Evolutionary conservation across 2,329 filamentous ascomycete species (phyloP).

Genomic region (Nigrospora sphaerica): DNA sequence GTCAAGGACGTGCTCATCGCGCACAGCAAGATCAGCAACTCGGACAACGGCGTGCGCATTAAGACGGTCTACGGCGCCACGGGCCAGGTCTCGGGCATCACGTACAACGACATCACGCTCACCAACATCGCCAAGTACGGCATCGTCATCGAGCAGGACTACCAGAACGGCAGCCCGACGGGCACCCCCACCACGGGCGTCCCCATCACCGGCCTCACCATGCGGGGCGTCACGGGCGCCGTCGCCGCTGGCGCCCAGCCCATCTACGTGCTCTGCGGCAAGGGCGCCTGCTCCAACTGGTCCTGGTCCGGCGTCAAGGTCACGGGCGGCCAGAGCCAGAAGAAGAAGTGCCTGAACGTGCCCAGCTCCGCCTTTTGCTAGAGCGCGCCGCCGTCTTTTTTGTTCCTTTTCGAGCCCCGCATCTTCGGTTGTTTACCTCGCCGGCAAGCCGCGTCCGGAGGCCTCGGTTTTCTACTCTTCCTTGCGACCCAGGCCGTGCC

Average conservation of each 20-base stretch:
- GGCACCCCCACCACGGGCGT: conserved; percentile 38
- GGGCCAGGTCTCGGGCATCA: conserved; percentile 43
- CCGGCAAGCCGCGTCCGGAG: too few relatives aligned
- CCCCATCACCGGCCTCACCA: conserved; percentile 33
- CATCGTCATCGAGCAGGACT: conserved; percentile 46
- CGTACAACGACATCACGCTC: conserved; percentile 45
- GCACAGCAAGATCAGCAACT: conserved; percentile 39
- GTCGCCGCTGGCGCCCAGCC: conserved; percentile 18
- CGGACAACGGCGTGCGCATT: conserved; percentile 49
- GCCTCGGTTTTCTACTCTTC: too few relatives aligned
- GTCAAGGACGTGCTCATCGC: conserved; percentile 46
- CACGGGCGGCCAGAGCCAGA: conserved; percentile 25
- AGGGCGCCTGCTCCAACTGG: conserved; percentile 27
- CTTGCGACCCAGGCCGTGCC: too few relatives aligned
- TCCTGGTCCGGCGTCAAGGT: conserved; percentile 26
- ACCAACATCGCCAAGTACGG: conserved; percentile 43
- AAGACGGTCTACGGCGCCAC: conserved; percentile 47
- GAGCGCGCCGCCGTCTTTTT: neutral
- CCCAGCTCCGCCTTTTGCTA: conserved; percentile 16
- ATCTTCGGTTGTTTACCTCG: too few relatives aligned
- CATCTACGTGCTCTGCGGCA: conserved; percentile 30
- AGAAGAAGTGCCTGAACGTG: conserved; percentile 55
- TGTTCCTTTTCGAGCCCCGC: too few relatives aligned
- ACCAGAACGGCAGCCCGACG: conserved; percentile 25
- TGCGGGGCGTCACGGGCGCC: conserved; percentile 32